Conservation (phyloP, 306 rosid genomes). For the Medicago truncatula region MtrunA17r5.0-ANR NC_053047.1:11418001-11418500, state of each 20-base stretch:
- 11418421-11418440: background rate
- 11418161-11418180: conserved; percentile 86
- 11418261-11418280: conserved; percentile 88
- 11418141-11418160: conserved; percentile 81
- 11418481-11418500: too few species aligned
- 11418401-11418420: background rate
- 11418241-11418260: conserved; percentile 88
- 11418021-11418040: background rate
- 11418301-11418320: conserved; percentile 85
- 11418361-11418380: conserved; percentile 10
- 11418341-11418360: conserved; percentile 34
- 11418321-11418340: conserved; percentile 60
- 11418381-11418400: conserved; percentile 5
- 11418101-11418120: conserved; percentile 86
- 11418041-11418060: background rate
- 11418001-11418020: background rate
- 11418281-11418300: conserved; percentile 97
- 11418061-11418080: conserved; percentile 5
- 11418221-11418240: conserved; percentile 83
- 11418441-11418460: background rate
- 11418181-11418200: conserved; percentile 88
- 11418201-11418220: conserved; percentile 74
- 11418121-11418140: conserved; percentile 72
- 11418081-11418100: conserved; percentile 40
- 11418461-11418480: background rate